Evolutionary conservation across 23 red algal genomes (phyloP).

Genomic region (Gracilaria vermiculophylla): DNA sequence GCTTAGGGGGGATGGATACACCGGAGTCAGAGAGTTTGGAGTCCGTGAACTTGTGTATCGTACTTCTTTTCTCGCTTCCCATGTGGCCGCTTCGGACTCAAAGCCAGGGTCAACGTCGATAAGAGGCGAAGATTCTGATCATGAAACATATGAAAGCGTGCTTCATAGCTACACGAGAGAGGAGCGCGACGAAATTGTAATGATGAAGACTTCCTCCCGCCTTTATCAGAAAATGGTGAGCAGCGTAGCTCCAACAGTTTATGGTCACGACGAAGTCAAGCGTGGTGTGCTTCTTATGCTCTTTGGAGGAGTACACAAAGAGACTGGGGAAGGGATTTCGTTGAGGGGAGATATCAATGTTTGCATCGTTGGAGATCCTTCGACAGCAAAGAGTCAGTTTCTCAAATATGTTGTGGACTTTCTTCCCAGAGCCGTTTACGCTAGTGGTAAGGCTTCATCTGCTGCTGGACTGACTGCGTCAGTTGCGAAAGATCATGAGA

Average conservation of each 20-base stretch:
- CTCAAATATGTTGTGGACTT: conserved; percentile 96
- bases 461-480: conserved; percentile 96
- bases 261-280: conserved; percentile 96
- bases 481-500: conserved; percentile 95
- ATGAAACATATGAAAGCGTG: conserved; percentile 72
- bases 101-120: conserved; percentile 43
- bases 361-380: conserved; percentile 97
- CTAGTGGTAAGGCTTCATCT: conserved; percentile 96
- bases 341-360: conserved; percentile 97
- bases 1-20: conserved; percentile 75
- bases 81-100: conserved; percentile 67
- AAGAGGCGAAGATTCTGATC: conserved; percentile 63
- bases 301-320: conserved; percentile 99
- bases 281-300: conserved; percentile 96
- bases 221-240: conserved; percentile 81
- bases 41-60: conserved; percentile 95
- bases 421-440: conserved; percentile 90
- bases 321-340: conserved; percentile 86
- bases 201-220: conserved; percentile 76
- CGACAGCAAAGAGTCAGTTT: conserved; percentile 96
- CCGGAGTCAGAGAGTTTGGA: conserved; percentile 90
- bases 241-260: conserved; percentile 90
- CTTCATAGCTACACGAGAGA: conserved; percentile 81
- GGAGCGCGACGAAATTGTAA: conserved; percentile 87
- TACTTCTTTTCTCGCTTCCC: conserved; percentile 85